Evolutionary conservation across 2,329 filamentous ascomycete species (phyloP), one percentile per base, ranked within the genome.

Genomic region (Falciphora oryzae): DNA sequence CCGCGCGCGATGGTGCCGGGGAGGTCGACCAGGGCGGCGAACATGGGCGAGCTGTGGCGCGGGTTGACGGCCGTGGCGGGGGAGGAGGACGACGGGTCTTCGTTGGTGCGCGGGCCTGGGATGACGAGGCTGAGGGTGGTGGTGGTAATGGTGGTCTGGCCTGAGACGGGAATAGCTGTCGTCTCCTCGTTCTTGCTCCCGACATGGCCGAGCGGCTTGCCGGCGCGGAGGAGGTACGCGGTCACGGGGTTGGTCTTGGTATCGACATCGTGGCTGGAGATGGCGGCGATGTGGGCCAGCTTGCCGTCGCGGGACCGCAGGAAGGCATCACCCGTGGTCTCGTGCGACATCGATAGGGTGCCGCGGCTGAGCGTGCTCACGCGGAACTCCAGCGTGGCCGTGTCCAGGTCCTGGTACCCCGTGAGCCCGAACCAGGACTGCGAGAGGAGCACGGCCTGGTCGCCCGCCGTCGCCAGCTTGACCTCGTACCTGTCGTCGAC

Each of bases 21-120:
- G 10, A 79, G 70, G 25, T 71, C 70, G 25, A 72, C 76, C 16
- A 71, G 73, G 18, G 66, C 58, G 1, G 77, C 73, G 63, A 80
- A 77, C 18, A 71, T 65, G 10, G 68, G 69, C 2, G 75, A 78
- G 2, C 73, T 69, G 65, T 80, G 77, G 60, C 79, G 78, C 0
- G 77, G 77, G 65, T 80, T 80, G 69, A 69, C 77, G 8, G 70
- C 68, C 0, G 77, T 78, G 8, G 73, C 70, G 0, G 67, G 65
- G 1, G 75, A 71, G 67, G 72, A 98, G 80, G 31, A 14, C 22
- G 53, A 7, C 10, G 10, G 27, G 56, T 28, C 27, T 18, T 31
- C 7, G 35, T 25, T 53, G 60, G 38, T 27, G n/a, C 3, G 16
- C 3, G 60, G 35, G 22, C 16, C 27, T 1, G 32, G 38, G 60